Conservation (phyloP, 305 asterid genomes). For the Plantago coronopus region DNA sequence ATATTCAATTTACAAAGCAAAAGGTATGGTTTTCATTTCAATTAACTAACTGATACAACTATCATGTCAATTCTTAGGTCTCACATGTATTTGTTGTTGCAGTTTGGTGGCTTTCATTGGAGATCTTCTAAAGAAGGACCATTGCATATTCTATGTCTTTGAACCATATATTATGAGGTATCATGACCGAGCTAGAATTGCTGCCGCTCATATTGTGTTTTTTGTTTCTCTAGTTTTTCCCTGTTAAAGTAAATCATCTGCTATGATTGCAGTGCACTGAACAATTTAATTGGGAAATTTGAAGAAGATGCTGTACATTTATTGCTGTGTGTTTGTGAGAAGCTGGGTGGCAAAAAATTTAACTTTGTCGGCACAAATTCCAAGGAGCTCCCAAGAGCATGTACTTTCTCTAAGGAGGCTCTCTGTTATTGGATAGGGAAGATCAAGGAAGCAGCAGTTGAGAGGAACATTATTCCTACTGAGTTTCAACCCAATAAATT, state of each 20-base stretch:
- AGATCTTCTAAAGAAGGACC: conserved; percentile 57
- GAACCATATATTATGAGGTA: conserved; percentile 62
- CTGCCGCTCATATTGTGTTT: not conserved
- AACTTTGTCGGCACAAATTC: conserved; percentile 43
- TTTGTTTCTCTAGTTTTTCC: conserved; percentile 7
- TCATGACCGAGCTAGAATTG: conserved; percentile 18
- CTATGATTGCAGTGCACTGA: conserved; percentile 64
- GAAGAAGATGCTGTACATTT: conserved; percentile 60
- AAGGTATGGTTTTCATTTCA: conserved; percentile 46
- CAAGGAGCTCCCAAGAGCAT: conserved; percentile 37
- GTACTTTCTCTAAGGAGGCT: conserved; percentile 36
- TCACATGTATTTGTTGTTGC: conserved; percentile 31
- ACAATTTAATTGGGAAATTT: conserved; percentile 50
- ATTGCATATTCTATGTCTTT: conserved; percentile 41
- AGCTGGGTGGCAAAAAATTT: conserved; percentile 43
- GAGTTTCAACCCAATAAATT: conserved; percentile 42
- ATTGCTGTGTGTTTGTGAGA: conserved; percentile 60
- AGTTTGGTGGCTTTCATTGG: conserved; percentile 64
- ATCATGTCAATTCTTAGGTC: conserved; percentile 18
- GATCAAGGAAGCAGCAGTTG: conserved; percentile 33
- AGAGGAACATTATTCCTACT: conserved; percentile 29
- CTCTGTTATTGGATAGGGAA: conserved; percentile 46
- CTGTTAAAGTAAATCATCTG: conserved; percentile 20
- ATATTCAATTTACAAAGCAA: conserved; percentile 58
- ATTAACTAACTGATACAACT: conserved; percentile 18